Evolutionary conservation across 768 basidiomycete genomes (phyloP).

Genomic region (Mycena capillaripes): DNA sequence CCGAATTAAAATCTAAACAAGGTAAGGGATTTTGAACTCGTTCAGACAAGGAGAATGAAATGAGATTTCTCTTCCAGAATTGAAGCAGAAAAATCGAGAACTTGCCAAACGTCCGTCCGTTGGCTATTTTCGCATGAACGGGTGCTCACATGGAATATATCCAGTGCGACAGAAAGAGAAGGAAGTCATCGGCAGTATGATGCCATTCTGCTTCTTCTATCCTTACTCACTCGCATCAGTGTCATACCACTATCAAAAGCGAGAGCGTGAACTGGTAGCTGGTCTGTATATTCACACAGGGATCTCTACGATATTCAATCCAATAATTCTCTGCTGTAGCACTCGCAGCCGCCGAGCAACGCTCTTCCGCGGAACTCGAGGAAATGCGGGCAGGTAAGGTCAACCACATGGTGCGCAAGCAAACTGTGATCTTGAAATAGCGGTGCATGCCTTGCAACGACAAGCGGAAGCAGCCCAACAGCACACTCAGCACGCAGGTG

Average conservation of each 20-base stretch:
- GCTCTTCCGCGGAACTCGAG: slow-evolving; percentile 28
- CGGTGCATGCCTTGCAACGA: slow-evolving; percentile 11
- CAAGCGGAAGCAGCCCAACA: slow-evolving; percentile 16
- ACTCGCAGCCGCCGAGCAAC: slow-evolving; percentile 21
- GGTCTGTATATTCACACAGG: not conserved
- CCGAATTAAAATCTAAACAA: slow-evolving; percentile 28
- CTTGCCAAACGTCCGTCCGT: slow-evolving; percentile 18
- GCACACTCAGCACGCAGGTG: slow-evolving; percentile 21
- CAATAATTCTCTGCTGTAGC: not conserved
- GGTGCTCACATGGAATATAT: not conserved
- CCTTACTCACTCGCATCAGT: not conserved
- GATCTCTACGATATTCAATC: not conserved
- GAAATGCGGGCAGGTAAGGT: slow-evolving; percentile 27
- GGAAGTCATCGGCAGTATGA: slow-evolving; percentile 30
- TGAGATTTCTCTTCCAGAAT: not conserved
- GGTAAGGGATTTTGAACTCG: not conserved
- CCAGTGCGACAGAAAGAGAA: slow-evolving; percentile 32
- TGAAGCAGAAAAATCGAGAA: slow-evolving; percentile 28
- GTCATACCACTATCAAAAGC: slow-evolving; percentile 34
- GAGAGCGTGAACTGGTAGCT: slow-evolving; percentile 25
- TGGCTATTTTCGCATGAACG: not conserved
- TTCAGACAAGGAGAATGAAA: not conserved
- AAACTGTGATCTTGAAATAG: not conserved
- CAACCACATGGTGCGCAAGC: not conserved
- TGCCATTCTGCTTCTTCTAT: not conserved